Conservation (phyloP, 805 yeast genomes). For the Saccharomycopsis sp. region DNA sequence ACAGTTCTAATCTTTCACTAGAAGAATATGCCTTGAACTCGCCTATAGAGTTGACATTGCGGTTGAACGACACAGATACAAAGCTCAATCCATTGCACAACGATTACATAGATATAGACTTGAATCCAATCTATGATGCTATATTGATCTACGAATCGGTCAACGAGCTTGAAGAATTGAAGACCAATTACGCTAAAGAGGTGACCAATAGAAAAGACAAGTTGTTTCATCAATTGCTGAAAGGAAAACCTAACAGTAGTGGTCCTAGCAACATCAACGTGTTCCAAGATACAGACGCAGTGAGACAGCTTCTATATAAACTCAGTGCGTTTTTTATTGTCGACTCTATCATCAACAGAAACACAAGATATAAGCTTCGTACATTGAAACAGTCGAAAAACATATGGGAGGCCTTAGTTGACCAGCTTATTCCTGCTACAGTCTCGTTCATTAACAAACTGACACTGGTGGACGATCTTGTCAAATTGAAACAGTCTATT, state of each 20-base stretch:
- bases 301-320: conserved; percentile 51
- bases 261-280: conserved; percentile 24
- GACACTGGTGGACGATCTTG: conserved; percentile 40
- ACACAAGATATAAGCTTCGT: conserved; percentile 58
- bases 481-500: conserved; percentile 51
- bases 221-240: conserved; percentile 57
- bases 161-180: conserved; percentile 54
- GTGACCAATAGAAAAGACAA: conserved; percentile 64
- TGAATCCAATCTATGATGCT: conserved; percentile 77
- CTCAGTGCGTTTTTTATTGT: conserved; percentile 71
- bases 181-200: conserved; percentile 61
- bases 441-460: conserved; percentile 13
- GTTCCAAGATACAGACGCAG: conserved; percentile 34
- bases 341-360: conserved; percentile 60
- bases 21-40: conserved; percentile 68
- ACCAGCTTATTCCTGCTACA: conserved; percentile 55
- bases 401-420: conserved; percentile 65
- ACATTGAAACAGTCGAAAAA: conserved; percentile 51
- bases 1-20: conserved; percentile 33
- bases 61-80: conserved; percentile 41
- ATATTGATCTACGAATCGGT: conserved; percentile 74
- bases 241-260: conserved; percentile 28
- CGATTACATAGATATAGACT: conserved; percentile 41
- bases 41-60: conserved; percentile 72
- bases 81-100: conserved; percentile 46